Percentiles rank a stretch among this genome's conserved stretches.
Evolutionary conservation across 1,284 basidiomycete species (phyloP).

Genomic region (Cutaneotrichosporon dermatis): DNA sequence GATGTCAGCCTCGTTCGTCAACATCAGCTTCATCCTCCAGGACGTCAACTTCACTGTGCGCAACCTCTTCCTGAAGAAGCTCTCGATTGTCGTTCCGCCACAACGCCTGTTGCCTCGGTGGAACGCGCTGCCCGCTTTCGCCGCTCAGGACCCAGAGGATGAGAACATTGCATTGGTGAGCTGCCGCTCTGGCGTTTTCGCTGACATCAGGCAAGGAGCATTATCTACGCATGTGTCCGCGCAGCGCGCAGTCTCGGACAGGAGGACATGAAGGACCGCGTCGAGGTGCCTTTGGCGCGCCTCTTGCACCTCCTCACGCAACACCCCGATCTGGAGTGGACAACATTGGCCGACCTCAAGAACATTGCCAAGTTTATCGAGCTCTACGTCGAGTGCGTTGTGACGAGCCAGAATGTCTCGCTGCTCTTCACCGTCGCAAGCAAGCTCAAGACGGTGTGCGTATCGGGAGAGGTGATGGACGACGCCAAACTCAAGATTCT

Average conservation of each 20-base stretch:
- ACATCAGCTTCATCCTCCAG: conserved; percentile 71
- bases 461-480: conserved; percentile 13
- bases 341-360: conserved; percentile 57
- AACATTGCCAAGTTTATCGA: conserved; percentile 82
- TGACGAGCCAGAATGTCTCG: conserved; percentile 70
- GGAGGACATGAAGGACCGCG: conserved; percentile 61
- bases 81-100: conserved; percentile 59
- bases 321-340: conserved; percentile 59
- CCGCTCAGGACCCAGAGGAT: conserved; percentile 83
- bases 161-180: conserved; percentile 56
- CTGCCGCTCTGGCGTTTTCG: background rate
- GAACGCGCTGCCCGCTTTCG: conserved; percentile 80
- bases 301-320: conserved; percentile 83
- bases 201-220: conserved; percentile 23
- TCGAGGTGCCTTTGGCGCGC: conserved; percentile 80
- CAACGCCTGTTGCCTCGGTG: conserved; percentile 67
- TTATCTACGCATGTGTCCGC: conserved; percentile 19
- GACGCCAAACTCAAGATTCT: conserved; percentile 14
- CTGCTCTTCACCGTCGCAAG: conserved; percentile 76
- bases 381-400: conserved; percentile 77
- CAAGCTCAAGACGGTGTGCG: conserved; percentile 80
- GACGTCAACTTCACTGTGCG: conserved; percentile 87
- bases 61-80: conserved; percentile 68
- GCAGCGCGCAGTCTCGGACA: conserved; percentile 13
- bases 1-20: conserved; percentile 62